Evolutionary conservation across 2,329 filamentous ascomycete genomes (phyloP), one percentile per base, ranked within the genome.

Genomic region (Cordyceps cicadae): DNA sequence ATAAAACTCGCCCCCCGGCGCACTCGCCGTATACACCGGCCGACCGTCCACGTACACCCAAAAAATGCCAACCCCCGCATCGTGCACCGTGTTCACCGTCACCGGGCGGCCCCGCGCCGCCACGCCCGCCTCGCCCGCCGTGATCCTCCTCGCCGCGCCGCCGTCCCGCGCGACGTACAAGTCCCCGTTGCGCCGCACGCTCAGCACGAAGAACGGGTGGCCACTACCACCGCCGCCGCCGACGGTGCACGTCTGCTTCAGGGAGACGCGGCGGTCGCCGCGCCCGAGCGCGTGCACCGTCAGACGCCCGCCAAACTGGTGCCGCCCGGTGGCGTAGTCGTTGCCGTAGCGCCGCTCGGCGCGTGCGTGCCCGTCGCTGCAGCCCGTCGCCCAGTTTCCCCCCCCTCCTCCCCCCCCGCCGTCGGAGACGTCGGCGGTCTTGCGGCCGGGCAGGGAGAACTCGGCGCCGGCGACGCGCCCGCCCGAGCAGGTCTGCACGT

Each of bases 191-290:
- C 43, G 53, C 24, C 64, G 52, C 15, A 66, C 60, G 1, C 48
- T 65, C 58, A 68, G 39, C 37, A 66, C 62, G 12, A 67, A 67
- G 52, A 62, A 67, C 1, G 63, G 63, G 9, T 64, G n/a, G n/a
- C n/a, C n/a, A n/a, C n/a, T n/a, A n/a, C n/a, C n/a, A n/a, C n/a
- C n/a, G n/a, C n/a, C n/a, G n/a, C n/a, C n/a, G n/a, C n/a, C n/a
- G n/a, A n/a, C n/a, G n/a, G n/a, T n/a, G n/a, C n/a, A n/a, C 8
- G 64, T 67, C 60, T 68, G 66, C 61, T 66, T 65, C 58, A 68
- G 59, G 26, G 64, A 61, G 19, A 67, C 54, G 59, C 62, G 64
- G 54, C 48, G 59, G 54, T 64, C 65, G 12, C n/a, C n/a, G n/a
- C n/a, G n/a, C n/a, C 60, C 61, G 43, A 65, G 54, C 41, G 63